Evolutionary conservation across 768 basidiomycete genomes (phyloP), one percentile per base, ranked within the genome.

Genomic region (Collybia mongolica): DNA sequence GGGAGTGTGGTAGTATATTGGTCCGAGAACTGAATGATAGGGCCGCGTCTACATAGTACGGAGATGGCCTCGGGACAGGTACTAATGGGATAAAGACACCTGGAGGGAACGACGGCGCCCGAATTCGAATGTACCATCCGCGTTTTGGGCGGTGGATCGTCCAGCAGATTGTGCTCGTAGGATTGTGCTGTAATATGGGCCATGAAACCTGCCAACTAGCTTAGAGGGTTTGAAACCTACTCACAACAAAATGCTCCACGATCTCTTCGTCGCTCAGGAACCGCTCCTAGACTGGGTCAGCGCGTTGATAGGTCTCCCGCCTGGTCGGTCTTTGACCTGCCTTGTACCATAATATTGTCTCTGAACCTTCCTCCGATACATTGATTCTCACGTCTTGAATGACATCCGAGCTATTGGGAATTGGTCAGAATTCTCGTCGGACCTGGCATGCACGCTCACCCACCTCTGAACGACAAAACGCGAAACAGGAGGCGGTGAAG

Each of bases 51-150:
- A 67, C 66, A 52, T 80, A 76, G 51, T 77, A 68, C 0, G 74
- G 73, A 0, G 79, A 76, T 22, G 66, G 65, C 20, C 66, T 69
- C 2, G 78, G 66, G 0, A 84, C 68, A 7, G 83, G 81, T 19
- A 72, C 67, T 6, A 85, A 60, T 1, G 81, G 75, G 23, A 85
- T 84, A 53, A 73, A 82, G 9, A 76, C 72, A 2, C 78, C 74
- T 11, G 80, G 83, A 0, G 88, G 85, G 54, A 90, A 91, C 3
- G 74, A 58, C 0, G 90, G 90, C 2, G 87, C 71, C 29, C 86
- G 80, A 20, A 93, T 69, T 37, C 86, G 86, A 52, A 93, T 82
- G 65, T 92, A 93, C 90, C 90, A 93, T 39, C 90, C 90, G 23
- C 86, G 81, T 50, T 83, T 81, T 1, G 90, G 90, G 5, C 83